Evolutionary conservation across 2,329 filamentous ascomycete genomes (phyloP), one percentile per base, ranked within the genome.

Genomic region (Penicillium griseofulvum): DNA sequence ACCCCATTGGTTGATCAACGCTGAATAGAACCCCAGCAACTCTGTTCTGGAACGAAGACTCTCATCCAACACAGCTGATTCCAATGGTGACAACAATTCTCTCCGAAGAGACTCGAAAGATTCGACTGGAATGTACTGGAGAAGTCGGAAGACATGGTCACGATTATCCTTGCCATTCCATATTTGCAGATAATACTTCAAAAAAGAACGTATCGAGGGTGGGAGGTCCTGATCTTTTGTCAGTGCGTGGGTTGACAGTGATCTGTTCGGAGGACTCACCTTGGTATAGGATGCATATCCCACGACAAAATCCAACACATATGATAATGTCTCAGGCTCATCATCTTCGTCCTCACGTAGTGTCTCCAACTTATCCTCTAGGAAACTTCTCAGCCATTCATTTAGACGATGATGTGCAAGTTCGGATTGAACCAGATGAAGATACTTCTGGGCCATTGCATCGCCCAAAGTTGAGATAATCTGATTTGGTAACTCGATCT

Each of bases 401-500:
- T 73, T 70, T 34, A 73, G 62, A 43, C 71, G 69, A 37, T 61
- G 62, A 33, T 62, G 63, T 82, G 78, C 68, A 68, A 67, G 73
- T 34, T 83, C 80, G 1, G 86, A 82, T 47, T 83, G 81, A 29
- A 89, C 74, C n/a, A 89, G 75, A 33, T 90, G 75, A 24, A 93
- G 78, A 51, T 79, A 83, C 67, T 93, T 94, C 69, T 93, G 90
- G 1, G 93, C 81, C 29, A 95, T 77, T 3, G 87, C 87, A 66
- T 95, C 89, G 2, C 83, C 83, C 14, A 95, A 76, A 4, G 89
- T 85, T 5, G 91, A 89, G 38, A 91, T 85, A 2, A 95, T 79
- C 71, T 96, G 91, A 59, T 89, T 91, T 0, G 91, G 91, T 38
- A 91, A 76, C 70, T 94, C 89, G 26, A 96, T 86, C 61, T 82